These are phyloP conservation scores for Corniculantispora saksenae DNA, from an alignment of 2,329 filamentous ascomycete species.

Conservation along the genomic window DNA sequence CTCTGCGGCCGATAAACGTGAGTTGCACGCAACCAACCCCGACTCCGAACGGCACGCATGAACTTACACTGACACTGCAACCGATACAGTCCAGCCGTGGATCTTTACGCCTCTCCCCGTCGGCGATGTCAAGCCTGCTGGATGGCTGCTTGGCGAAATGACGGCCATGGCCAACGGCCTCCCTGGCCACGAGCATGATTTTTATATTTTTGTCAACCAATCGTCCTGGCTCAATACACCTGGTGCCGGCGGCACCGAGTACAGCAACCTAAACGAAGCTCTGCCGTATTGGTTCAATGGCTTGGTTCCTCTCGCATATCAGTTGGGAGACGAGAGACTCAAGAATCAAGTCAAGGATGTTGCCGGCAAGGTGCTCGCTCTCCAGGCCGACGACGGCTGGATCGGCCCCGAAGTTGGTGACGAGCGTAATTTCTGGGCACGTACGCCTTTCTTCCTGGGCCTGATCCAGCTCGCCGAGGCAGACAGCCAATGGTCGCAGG, in stretches of 20 bases:
- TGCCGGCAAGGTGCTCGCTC: conserved; percentile 42
- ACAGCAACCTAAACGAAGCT: conserved; percentile 57
- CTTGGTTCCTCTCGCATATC: conserved; percentile 57
- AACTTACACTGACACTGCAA: background rate
- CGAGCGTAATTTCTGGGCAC: conserved; percentile 34
- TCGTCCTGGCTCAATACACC: conserved; percentile 45
- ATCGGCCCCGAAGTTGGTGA: conserved; percentile 40
- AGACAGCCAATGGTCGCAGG: conserved; percentile 27
- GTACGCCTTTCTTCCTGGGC: conserved; percentile 34
- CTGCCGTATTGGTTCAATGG: conserved; percentile 63
- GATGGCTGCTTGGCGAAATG: conserved; percentile 55
- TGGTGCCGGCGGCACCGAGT: conserved; percentile 47
- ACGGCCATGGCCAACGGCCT: conserved; percentile 50
- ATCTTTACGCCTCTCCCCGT: conserved; percentile 37
- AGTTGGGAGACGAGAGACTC: conserved; percentile 41
- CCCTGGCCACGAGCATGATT: conserved; percentile 53
- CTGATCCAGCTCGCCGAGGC: conserved; percentile 36
- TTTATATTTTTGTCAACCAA: conserved; percentile 54
- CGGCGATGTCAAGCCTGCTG: conserved; percentile 50
- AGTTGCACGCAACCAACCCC: background rate
- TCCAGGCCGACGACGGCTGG: conserved; percentile 52
- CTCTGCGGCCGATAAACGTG: conserved; percentile 10
- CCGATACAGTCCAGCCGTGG: conserved; percentile 19
- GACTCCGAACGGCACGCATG: background rate
- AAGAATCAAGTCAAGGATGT: conserved; percentile 45